Percentiles rank a stretch among this genome's conserved stretches.
These are phyloP conservation scores for Parasitella parasitica DNA, from an alignment of 371 early-diverging fungal species.

Conservation along the genomic window DNA sequence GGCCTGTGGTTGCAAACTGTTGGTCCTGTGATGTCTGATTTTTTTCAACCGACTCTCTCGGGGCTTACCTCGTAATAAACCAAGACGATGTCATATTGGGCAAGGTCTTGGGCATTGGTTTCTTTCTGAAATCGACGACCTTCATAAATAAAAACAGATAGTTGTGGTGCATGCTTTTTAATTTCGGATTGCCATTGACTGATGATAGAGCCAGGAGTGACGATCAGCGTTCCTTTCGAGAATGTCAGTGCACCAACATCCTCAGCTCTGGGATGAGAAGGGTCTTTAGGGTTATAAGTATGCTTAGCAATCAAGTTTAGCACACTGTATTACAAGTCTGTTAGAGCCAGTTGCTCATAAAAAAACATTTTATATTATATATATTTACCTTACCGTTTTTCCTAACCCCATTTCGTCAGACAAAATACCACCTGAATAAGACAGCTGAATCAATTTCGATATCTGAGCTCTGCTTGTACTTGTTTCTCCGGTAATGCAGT, in stretches of 20 bases:
- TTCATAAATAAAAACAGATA: slow-evolving; percentile 32
- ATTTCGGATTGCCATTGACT: slow-evolving; percentile 68
- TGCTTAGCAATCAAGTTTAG: slow-evolving; percentile 45
- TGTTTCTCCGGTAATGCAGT: not conserved
- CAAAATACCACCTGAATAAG: slow-evolving; percentile 70
- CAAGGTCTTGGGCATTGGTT: slow-evolving; percentile 28
- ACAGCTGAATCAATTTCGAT: not conserved
- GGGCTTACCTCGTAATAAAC: slow-evolving; percentile 51
- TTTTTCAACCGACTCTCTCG: no score
- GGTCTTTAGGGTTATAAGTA: slow-evolving; percentile 6
- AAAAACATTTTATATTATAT: not conserved
- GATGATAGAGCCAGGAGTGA: slow-evolving; percentile 61
- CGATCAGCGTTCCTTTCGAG: slow-evolving; percentile 58
- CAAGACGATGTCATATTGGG: slow-evolving; percentile 56
- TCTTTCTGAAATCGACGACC: slow-evolving; percentile 10
- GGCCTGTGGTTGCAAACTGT: slow-evolving; percentile 23
- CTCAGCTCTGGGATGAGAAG: not conserved
- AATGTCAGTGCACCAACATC: not conserved
- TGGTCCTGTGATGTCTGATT: no score
- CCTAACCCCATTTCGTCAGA: slow-evolving; percentile 97
- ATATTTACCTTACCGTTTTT: slow-evolving; percentile 82
- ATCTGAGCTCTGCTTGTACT: not conserved
- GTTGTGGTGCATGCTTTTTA: slow-evolving; percentile 45
- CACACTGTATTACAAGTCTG: slow-evolving; percentile 54
- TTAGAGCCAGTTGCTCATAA: no score